Percentiles rank a stretch among this genome's conserved stretches.
Evolutionary conservation across 2,329 filamentous ascomycete species (phyloP).

Genomic region (Ophiostoma piceae): DNA sequence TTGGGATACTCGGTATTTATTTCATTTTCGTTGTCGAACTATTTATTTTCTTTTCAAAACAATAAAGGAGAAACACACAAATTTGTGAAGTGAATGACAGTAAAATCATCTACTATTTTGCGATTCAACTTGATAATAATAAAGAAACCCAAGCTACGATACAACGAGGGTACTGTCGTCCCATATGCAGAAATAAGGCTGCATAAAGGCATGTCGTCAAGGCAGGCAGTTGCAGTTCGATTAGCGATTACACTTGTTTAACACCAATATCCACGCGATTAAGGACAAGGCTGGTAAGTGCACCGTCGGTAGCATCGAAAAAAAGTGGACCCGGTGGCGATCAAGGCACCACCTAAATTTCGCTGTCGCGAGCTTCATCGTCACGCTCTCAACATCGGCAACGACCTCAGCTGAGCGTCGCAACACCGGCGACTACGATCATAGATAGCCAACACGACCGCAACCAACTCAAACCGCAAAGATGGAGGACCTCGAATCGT

Average conservation of each 20-base stretch:
- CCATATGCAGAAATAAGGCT: no score
- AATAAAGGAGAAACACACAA: no score
- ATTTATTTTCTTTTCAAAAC: no score
- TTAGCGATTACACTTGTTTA: neutral
- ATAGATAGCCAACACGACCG: neutral
- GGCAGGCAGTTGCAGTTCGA: neutral
- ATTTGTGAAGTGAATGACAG: no score
- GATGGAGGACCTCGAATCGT: slow-evolving; percentile 87
- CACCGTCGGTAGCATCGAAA: neutral
- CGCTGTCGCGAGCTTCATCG: neutral
- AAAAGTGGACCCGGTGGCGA: slow-evolving; percentile 5
- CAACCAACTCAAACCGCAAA: neutral
- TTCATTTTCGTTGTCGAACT: no score
- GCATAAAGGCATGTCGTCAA: neutral
- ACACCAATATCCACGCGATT: neutral
- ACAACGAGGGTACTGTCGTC: no score
- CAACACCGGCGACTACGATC: neutral
- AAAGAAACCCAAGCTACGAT: no score
- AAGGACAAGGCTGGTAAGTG: slow-evolving; percentile 7
- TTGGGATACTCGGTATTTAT: neutral
- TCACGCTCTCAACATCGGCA: neutral
- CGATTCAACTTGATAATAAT: no score
- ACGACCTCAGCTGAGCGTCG: slow-evolving; percentile 3
- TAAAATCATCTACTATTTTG: no score
- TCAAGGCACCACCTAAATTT: slow-evolving; percentile 14